Evolutionary conservation across 1,284 basidiomycete genomes (phyloP).

Genomic region (Schizophyllum amplum): DNA sequence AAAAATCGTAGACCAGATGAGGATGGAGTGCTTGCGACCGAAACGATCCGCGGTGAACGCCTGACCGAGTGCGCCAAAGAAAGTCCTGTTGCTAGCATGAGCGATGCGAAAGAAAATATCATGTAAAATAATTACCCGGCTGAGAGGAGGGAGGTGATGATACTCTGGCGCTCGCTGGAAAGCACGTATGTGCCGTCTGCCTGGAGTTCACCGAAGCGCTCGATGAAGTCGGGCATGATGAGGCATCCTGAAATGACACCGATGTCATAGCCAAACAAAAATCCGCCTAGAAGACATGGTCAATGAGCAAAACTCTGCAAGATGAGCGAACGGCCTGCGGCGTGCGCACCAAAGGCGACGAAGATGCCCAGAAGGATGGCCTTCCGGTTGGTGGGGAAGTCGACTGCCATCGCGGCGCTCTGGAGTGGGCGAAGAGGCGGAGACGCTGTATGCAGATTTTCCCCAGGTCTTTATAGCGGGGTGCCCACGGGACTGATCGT

Average conservation of each 20-base stretch:
- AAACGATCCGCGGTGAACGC: conserved; percentile 72
- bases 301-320: not conserved
- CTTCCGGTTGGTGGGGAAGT: not conserved
- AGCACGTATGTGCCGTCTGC: conserved; percentile 44
- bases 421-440: not conserved
- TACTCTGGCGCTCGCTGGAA: conserved; percentile 57
- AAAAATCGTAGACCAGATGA: conserved; percentile 72
- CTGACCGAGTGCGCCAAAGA: conserved; percentile 36
- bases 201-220: conserved; percentile 53
- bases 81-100: not conserved
- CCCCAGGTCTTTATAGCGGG: not conserved
- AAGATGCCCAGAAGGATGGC: conserved; percentile 4
- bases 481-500: not conserved
- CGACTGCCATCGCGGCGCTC: not conserved
- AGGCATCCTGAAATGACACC: conserved; percentile 47
- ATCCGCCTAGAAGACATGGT: conserved; percentile 11
- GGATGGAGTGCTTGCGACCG: conserved; percentile 64
- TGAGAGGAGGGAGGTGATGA: conserved; percentile 74
- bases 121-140: conserved; percentile 47
- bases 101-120: not conserved
- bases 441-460: not conserved
- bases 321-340: not conserved
- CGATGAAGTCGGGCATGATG: conserved; percentile 73
- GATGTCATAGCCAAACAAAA: conserved; percentile 14
- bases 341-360: conserved; percentile 17